A percentile compares a stretch with the other conserved stretches of the same genome.
These are phyloP conservation scores for Pyronema omphalodes DNA, from an alignment of 495 filamentous ascomycete genomes.

Conservation along the genomic window DNA sequence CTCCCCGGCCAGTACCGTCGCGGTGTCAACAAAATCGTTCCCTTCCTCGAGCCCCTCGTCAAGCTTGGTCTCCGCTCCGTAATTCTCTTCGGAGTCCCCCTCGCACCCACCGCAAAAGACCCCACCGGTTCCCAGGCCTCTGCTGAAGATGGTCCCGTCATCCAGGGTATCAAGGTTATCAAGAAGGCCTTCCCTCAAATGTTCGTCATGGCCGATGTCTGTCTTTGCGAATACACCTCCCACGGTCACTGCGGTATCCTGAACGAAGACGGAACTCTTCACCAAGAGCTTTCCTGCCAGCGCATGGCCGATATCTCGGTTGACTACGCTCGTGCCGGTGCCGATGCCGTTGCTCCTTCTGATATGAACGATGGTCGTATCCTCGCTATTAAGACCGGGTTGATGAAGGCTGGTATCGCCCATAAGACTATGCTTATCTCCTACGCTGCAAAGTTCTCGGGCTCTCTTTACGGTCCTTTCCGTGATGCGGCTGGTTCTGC, in stretches of 20 bases:
- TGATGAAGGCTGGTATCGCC: slow-evolving; percentile 78
- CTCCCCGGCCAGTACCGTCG: slow-evolving; percentile 69
- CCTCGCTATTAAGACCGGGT: slow-evolving; percentile 84
- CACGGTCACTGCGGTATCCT: slow-evolving; percentile 96
- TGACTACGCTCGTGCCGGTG: slow-evolving; percentile 80
- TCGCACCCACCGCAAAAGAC: slow-evolving; percentile 64
- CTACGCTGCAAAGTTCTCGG: slow-evolving; percentile 92
- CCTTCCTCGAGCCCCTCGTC: slow-evolving; percentile 70
- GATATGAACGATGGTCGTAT: slow-evolving; percentile 99
- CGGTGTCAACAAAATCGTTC: slow-evolving; percentile 67
- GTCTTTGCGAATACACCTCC: slow-evolving; percentile 96
- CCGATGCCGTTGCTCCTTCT: slow-evolving; percentile 88
- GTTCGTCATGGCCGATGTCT: slow-evolving; percentile 83
- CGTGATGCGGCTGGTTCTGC: slow-evolving; percentile 73
- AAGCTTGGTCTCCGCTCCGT: slow-evolving; percentile 77
- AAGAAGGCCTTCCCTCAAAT: slow-evolving; percentile 68
- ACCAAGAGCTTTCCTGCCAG: slow-evolving; percentile 81
- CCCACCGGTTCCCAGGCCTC: slow-evolving; percentile 84
- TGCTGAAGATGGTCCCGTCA: slow-evolving; percentile 80
- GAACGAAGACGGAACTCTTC: slow-evolving; percentile 73
- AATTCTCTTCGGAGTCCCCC: slow-evolving; percentile 86
- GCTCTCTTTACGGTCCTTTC: slow-evolving; percentile 92
- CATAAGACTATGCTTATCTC: slow-evolving; percentile 88
- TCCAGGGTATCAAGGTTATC: slow-evolving; percentile 62
- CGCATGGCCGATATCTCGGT: slow-evolving; percentile 84